phyloP scores from a whole-genome alignment of 495 filamentous ascomycete genomes.

The Letharia columbiana region DNA sequence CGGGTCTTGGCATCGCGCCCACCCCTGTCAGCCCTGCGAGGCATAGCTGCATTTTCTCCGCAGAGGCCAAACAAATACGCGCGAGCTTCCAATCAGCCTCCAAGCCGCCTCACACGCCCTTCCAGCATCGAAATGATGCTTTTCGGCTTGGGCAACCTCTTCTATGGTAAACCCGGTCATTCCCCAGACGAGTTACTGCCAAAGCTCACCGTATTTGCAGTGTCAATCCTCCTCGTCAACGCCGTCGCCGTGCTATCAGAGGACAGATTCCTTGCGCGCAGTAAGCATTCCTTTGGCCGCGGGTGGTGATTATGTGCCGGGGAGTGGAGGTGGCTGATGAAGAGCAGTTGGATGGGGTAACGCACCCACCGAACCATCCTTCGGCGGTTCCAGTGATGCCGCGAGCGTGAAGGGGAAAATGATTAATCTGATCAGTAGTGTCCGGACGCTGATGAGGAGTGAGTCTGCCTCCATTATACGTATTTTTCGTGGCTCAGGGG shows the following conservation, averaged over 20 bases:
- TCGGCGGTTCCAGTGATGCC: conserved; percentile 60
- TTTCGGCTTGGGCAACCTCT: conserved; percentile 61
- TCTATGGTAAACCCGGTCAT: conserved; percentile 48
- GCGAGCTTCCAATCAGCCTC: not conserved
- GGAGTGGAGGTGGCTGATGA: not conserved
- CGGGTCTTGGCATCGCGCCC: not conserved
- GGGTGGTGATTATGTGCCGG: not conserved
- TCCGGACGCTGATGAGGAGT: conserved; percentile 93
- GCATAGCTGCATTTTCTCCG: conserved; percentile 16
- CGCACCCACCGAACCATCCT: conserved; percentile 56
- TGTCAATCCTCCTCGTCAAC: conserved; percentile 80
- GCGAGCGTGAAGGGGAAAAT: conserved; percentile 79
- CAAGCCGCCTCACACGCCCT: not conserved
- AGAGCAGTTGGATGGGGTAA: conserved; percentile 70
- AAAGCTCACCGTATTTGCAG: conserved; percentile 34
- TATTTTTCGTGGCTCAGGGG: not conserved
- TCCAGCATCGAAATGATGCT: conserved; percentile 48
- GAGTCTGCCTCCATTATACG: conserved; percentile 33
- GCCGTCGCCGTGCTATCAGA: conserved; percentile 92
- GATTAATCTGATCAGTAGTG: conserved; percentile 81
- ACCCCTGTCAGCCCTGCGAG: conserved; percentile 19
- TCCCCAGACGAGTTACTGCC: conserved; percentile 9
- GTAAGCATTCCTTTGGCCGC: conserved; percentile 43
- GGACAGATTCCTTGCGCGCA: conserved; percentile 93
- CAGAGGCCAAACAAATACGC: not conserved